Percentiles rank a stretch among this genome's conserved stretches.
These are phyloP conservation scores for Aspergillus luchuensis DNA, from an alignment of 2,329 filamentous ascomycete species.

Conservation along the genomic window DNA sequence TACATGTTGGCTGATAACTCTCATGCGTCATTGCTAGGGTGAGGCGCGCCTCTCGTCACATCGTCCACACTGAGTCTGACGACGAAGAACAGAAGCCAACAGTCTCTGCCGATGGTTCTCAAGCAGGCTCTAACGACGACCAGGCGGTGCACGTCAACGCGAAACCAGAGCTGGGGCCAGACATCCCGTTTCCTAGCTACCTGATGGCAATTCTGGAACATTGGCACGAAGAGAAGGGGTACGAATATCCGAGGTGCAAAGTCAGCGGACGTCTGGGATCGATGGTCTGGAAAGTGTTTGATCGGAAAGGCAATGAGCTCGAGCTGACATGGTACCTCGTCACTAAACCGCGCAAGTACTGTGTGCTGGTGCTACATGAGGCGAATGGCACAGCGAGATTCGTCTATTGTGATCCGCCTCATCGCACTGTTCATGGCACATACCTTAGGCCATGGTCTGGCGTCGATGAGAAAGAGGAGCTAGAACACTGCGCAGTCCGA, in stretches of 20 bases:
- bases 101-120: neutral
- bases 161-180: neutral
- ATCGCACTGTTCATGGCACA: neutral
- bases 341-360: constrained; percentile 4
- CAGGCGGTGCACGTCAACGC: neutral
- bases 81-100: neutral
- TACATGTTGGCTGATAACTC: neutral
- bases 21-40: neutral
- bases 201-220: constrained; percentile 14
- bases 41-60: neutral
- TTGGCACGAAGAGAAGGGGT: constrained; percentile 15
- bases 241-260: constrained; percentile 5
- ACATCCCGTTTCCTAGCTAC: constrained; percentile 9
- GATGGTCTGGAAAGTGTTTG: constrained; percentile 17
- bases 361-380: constrained; percentile 14
- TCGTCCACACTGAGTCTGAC: neutral
- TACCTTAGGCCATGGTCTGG: constrained; percentile 20
- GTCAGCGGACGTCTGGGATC: neutral
- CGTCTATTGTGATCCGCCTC: constrained; percentile 6
- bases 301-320: constrained; percentile 16
- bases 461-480: constrained; percentile 5
- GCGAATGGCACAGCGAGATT: constrained; percentile 2
- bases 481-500: constrained; percentile 13
- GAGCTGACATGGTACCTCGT: constrained; percentile 15
- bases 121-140: neutral